Evolutionary conservation across 2,329 filamentous ascomycete genomes (phyloP), one percentile per base, ranked within the genome.

Genomic region (Cladosporium sphaerospermum): DNA sequence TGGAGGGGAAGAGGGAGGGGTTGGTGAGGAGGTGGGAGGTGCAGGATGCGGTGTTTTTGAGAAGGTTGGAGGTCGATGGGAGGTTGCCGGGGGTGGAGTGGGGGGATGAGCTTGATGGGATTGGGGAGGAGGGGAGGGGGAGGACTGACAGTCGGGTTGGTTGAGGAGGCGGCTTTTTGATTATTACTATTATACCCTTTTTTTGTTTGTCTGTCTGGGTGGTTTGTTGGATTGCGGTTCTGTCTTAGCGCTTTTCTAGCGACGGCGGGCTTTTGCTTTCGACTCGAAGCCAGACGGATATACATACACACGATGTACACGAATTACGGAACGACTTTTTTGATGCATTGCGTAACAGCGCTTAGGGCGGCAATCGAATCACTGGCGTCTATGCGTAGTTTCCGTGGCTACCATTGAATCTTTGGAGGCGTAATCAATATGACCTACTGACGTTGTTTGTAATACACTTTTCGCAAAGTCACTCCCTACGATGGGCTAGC

Each of bases 1-100:
- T 69, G 2, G 61, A 61, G n/a, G 57, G 59, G 19, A 67, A 71
- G 42, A 62, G 68, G 48, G 59, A 59, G 44, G 60, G 66, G 40
- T 37, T 72, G 9, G 55, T 58, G 13, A 64, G 65, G 45, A 57
- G 70, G 54, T 74, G 71, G 72, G 48, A 53, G 23, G 23, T 55
- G 28, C 23, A 53, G 43, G 45, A 43, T 11, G 48, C 48, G 18
- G 19, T 52, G 3, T 52, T 55, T 18, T 8, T 43, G 34, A 52
- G 45, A n/a, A 47, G 44, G 43, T 16, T 52, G 1, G 48, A 42
- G 16, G 41, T 36, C 9, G 45, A 54, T 2, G 48, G 48, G 11
- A 40, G 48, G 8, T 28, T 51, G 19, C 48, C 48, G 23, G 40
- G 9, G 13, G 39, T 51, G 16, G 48, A 51, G 31, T 51, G 48